Conservation (phyloP, 352 stramenopile genomes). For the Discostella stelligera region DNA sequence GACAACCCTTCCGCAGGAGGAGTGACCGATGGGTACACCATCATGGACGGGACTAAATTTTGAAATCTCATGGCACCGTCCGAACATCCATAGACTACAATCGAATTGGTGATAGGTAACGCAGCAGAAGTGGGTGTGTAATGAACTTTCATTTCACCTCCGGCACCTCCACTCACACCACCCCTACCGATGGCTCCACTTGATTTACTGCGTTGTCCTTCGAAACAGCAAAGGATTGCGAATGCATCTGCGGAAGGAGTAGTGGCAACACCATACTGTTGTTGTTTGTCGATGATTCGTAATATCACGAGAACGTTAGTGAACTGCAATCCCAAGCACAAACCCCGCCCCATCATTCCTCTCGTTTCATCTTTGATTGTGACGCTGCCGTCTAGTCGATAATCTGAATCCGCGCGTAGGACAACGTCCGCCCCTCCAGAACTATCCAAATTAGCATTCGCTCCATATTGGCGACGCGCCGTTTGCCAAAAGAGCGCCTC, state of each 20-base stretch:
- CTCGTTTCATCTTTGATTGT: not conserved
- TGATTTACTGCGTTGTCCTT: conserved; percentile 24
- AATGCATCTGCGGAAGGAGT: not conserved
- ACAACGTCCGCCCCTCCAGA: not conserved
- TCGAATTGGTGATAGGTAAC: conserved; percentile 47
- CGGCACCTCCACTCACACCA: not conserved
- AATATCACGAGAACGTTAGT: conserved; percentile 23
- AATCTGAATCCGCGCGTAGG: conserved; percentile 17
- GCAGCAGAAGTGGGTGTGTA: conserved; percentile 44
- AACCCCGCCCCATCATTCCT: conserved; percentile 26
- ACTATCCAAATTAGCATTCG: conserved; percentile 16
- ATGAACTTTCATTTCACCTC: conserved; percentile 9
- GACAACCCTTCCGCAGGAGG: not conserved
- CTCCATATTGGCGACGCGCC: conserved; percentile 6
- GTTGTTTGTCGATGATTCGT: conserved; percentile 9
- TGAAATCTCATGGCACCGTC: conserved; percentile 71
- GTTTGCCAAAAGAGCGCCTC: conserved; percentile 41
- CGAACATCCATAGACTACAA: conserved; percentile 59
- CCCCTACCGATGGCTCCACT: not conserved
- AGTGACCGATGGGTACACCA: conserved; percentile 21
- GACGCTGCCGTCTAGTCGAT: not conserved
- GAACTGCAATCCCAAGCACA: conserved; percentile 39
- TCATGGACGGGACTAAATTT: conserved; percentile 39
- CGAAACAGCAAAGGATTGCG: conserved; percentile 33
- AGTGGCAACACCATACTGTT: too few relatives aligned